A percentile compares a stretch with the other conserved stretches of the same genome.
These are phyloP conservation scores for Ajuga reptans DNA, from an alignment of 305 asterid species.

Conservation along the genomic window DNA sequence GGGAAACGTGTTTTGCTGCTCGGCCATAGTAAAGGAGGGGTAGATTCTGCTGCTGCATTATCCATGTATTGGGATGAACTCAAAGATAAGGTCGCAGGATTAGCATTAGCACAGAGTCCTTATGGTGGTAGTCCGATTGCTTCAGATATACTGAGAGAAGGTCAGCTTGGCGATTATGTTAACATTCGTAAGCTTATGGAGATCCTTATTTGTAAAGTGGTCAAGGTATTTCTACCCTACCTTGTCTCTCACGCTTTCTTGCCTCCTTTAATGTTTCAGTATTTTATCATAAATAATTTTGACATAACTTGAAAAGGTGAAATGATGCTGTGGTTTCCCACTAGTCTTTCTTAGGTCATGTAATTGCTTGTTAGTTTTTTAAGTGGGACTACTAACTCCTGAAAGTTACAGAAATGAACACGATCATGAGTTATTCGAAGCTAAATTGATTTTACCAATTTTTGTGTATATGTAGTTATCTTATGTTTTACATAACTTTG, in stretches of 20 bases:
- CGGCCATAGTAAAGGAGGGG: conserved; percentile 95
- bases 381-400: too few species aligned
- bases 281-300: not conserved
- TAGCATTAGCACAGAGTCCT: conserved; percentile 90
- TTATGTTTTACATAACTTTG: too few species aligned
- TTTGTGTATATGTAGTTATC: too few species aligned
- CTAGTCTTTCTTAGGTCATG: not conserved
- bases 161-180: conserved; percentile 93
- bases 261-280: not conserved
- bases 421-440: too few species aligned
- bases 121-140: conserved; percentile 96
- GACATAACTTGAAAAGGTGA: not conserved
- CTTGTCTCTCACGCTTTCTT: not conserved
- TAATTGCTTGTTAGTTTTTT: not conserved
- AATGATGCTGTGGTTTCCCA: not conserved
- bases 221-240: conserved; percentile 49
- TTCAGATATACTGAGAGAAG: conserved; percentile 82
- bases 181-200: conserved; percentile 88
- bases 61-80: conserved; percentile 83
- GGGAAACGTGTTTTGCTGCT: conserved; percentile 67
- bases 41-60: conserved; percentile 85
- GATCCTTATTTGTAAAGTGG: conserved; percentile 80
- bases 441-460: too few species aligned
- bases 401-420: too few species aligned
- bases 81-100: conserved; percentile 88